Base-by-base conservation (phyloP, 2,329 filamentous ascomycete species). In the Zasmidium angulare region DNA sequence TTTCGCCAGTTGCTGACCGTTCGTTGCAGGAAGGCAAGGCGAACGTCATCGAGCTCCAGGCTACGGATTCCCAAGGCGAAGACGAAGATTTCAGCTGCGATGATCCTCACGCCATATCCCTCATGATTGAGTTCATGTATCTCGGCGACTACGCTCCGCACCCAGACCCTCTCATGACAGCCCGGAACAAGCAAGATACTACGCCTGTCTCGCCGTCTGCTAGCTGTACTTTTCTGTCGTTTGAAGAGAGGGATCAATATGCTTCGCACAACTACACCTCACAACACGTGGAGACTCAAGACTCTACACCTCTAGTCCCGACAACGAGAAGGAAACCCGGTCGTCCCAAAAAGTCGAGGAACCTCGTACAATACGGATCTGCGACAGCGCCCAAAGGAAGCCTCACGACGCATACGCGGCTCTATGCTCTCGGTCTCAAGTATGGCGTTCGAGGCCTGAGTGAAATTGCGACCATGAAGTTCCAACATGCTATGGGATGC, bases 391-490 rank as follows among this genome's bases (percentile, higher is more conserved):
- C 29, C 47, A n/a, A 36, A 36, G 17, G 4, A 22, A 6, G 36
- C 52, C n/a, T 26, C 53, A 23, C 60, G 59, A 50, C 43, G 55
- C 48, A 55, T 75, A 3, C 73, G 72, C 58, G 73, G 12, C 49
- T 79, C 14, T 78, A 76, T 66, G 58, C 69, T 53, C 72, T 76
- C 57, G 75, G 73, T 2, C 69, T 74, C 60, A 74, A 74, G 56
- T 29, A 29, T 11, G 11, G 11, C 26, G 6, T 29, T 6, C 11
- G 6, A 29, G 26, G 11, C 11, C 26, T 29, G 6, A 29, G 11
- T 6, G 58, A 57, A 22, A 26, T 40, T 2, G 26, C 19, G 11
- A 52, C 50, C n/a, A 36, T 62, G 7, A 14, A 40, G 21, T 19
- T 22, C 21, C 22, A 6, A 12, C n/a, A n/a, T n/a, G n/a, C n/a